These are phyloP conservation scores for Blastobotrys serpentis DNA, from an alignment of 1,139 yeast species.

Conservation along the genomic window DNA sequence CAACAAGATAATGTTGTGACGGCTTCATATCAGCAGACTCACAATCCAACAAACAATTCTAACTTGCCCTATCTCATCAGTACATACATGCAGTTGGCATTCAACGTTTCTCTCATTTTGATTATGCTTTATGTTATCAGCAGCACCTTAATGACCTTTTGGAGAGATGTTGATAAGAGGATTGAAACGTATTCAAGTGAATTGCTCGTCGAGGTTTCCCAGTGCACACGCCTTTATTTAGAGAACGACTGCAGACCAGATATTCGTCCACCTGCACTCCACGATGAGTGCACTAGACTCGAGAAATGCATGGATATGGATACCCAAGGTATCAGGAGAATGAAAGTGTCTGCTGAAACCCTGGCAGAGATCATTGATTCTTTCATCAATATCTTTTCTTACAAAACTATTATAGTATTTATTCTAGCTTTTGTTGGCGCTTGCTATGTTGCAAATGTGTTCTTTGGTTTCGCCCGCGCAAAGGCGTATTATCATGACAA, in stretches of 20 bases:
- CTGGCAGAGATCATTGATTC: constrained; percentile 80
- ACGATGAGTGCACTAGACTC: constrained; percentile 68
- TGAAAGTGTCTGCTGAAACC: constrained; percentile 75
- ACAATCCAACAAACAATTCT: constrained; percentile 36
- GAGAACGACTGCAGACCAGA: constrained; percentile 65
- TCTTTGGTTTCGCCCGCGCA: constrained; percentile 7
- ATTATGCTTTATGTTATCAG: constrained; percentile 53
- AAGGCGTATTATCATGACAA: constrained; percentile 8
- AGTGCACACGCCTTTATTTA: constrained; percentile 68
- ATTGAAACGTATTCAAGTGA: constrained; percentile 62
- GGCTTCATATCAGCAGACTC: constrained; percentile 21
- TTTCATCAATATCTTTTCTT: constrained; percentile 61
- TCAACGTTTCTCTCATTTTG: constrained; percentile 57
- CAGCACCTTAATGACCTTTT: constrained; percentile 55
- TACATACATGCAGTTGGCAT: constrained; percentile 65
- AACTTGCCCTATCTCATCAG: constrained; percentile 66
- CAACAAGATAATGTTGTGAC: no score
- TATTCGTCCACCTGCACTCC: constrained; percentile 65
- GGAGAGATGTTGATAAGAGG: constrained; percentile 67
- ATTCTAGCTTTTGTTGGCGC: constrained; percentile 6
- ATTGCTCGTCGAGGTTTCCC: constrained; percentile 61
- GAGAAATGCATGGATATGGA: constrained; percentile 83
- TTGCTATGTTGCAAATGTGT: not conserved
- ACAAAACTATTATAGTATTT: constrained; percentile 11
- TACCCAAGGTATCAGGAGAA: constrained; percentile 54